Base-by-base conservation (phyloP, 129 eudicot genomes). In the Saussurea involucrata region DNA sequence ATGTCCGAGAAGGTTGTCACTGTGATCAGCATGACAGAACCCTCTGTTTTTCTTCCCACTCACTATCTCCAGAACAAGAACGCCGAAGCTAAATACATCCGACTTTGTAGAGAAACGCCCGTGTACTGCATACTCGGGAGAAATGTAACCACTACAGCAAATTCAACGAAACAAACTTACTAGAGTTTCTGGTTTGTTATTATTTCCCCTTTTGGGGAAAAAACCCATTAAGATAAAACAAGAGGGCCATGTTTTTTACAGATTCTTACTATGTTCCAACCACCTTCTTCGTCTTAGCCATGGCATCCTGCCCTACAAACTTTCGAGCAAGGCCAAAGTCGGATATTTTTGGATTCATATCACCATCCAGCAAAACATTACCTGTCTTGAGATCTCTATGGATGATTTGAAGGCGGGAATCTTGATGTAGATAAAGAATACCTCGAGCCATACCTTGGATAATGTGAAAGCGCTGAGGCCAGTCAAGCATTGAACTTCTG, bases 261-360 rank as follows among this genome's bases (percentile, higher is more conserved):
- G 42, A 63, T 36, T 25, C 44, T 63, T 34, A 40, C 68, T 6
- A 12, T 57, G 68, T 42, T 20, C 46, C 37, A 27, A 24, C 32
- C 9, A 24, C 69, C 36, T 64, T 64, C 34, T 24, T 27, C 20
- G 32, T 64, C 18, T 24, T 24, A 13, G 40, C 22, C 18, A 8
- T 66, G 42, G 70, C 33, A 66, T 66, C 40, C 10, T 10, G 1
- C 1, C 70, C 40, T 65, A 27, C 71, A 28, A 66, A 60, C 32
- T 2, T 66, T 31, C 71, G 18, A 66, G 42, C 71, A 66, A 66
- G 71, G 20, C 69, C 78, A 61, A 74, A 32, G 18, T 74, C 69
- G 3, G 78, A 74, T 25, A 74, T 74, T 33, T 74, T 74, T 60
- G 78, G 78, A 22, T 60, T 74, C 78, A 74, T 74, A 15, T 74